These are phyloP conservation scores for Tolypocladium ophioglossoides DNA, from an alignment of 2,329 filamentous ascomycete genomes.

Conservation along the genomic window DNA sequence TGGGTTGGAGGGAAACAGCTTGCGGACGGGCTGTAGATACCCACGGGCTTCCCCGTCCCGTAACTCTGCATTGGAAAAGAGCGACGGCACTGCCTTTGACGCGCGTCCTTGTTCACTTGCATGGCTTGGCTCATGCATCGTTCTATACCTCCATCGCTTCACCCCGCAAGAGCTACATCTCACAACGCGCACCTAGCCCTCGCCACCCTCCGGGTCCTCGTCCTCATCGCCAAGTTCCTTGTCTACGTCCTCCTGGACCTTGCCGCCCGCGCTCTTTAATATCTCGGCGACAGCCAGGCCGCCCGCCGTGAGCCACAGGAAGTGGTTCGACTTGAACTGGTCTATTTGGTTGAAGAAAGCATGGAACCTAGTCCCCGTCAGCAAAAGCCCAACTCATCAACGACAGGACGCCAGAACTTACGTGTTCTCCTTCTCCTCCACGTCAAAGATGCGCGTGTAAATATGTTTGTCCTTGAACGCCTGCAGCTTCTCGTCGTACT, in stretches of 20 bases:
- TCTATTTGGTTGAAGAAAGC: constrained; percentile 73
- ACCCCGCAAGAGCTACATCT: neutral
- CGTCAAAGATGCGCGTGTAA: constrained; percentile 80
- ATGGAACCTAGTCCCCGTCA: constrained; percentile 47
- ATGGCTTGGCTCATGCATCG: neutral
- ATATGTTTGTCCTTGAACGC: constrained; percentile 90
- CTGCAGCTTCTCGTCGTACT: constrained; percentile 67
- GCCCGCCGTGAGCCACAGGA: constrained; percentile 63
- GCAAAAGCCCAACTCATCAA: neutral
- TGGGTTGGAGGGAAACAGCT: neutral
- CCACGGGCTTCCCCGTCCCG: neutral
- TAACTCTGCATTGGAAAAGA: neutral
- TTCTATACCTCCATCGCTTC: neutral
- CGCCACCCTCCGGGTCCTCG: constrained; percentile 36
- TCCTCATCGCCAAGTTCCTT: constrained; percentile 42
- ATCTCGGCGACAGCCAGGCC: constrained; percentile 51
- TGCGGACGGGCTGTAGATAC: constrained; percentile 2
- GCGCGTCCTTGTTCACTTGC: neutral
- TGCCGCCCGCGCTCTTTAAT: constrained; percentile 18
- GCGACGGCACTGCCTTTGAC: neutral
- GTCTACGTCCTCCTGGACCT: constrained; percentile 31
- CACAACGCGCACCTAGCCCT: constrained; percentile 19
- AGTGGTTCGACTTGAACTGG: constrained; percentile 59
- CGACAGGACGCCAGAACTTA: constrained; percentile 36
- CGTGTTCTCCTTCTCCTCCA: constrained; percentile 81